Conservation (phyloP, 2,329 filamentous ascomycete species). For the Pseudocercospora vitis region DNA sequence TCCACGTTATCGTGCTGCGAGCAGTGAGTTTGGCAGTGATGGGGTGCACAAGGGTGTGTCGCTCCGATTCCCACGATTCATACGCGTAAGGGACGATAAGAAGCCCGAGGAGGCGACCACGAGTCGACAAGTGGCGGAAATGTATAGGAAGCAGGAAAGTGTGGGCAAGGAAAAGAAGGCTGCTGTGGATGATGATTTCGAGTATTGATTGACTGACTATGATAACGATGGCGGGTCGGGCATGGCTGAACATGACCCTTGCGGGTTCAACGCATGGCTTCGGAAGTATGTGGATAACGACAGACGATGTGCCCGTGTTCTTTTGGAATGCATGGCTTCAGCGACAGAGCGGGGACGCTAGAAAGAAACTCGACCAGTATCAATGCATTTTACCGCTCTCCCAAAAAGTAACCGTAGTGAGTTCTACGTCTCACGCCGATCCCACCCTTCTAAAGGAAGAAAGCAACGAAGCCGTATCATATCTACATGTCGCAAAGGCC, state of each 20-base stretch:
- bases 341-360: too few relatives aligned
- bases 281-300: not conserved
- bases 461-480: conserved; percentile 2
- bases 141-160: conserved; percentile 94
- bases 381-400: not conserved
- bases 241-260: not conserved
- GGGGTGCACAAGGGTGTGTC: conserved; percentile 74
- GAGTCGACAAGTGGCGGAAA: conserved; percentile 84
- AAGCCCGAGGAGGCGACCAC: conserved; percentile 88
- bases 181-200: conserved; percentile 92
- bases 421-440: not conserved
- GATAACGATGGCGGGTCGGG: not conserved
- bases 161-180: conserved; percentile 83
- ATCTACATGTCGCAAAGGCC: conserved; percentile 5
- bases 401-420: not conserved
- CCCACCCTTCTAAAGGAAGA: not conserved
- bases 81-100: conserved; percentile 91
- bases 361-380: not conserved
- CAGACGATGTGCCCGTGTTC: not conserved
- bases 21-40: conserved; percentile 66
- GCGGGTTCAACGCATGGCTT: not conserved
- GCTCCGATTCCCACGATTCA: conserved; percentile 87
- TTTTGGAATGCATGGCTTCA: too few relatives aligned
- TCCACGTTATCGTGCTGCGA: conserved; percentile 89
- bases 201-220: conserved; percentile 64